Conservation (phyloP, 2,329 filamentous ascomycete species). For the Ophiostoma sp. region DNA sequence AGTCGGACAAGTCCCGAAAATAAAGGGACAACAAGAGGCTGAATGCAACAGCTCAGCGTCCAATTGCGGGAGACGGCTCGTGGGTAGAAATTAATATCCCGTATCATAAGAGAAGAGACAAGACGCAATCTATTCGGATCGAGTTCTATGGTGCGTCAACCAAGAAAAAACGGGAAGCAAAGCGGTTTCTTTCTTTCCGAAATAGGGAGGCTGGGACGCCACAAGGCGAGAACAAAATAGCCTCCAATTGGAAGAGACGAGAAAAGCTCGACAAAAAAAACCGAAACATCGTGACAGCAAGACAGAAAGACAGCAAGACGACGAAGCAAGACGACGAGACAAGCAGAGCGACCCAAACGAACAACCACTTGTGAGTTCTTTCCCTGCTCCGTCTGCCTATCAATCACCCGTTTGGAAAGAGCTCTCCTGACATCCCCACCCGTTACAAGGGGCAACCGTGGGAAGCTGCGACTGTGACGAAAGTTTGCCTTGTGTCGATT, state of each 20-base stretch:
- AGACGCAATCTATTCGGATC: background rate
- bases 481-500: background rate
- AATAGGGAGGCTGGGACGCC: slow-evolving; percentile 10
- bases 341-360: background rate
- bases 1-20: slow-evolving; percentile 14
- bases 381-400: background rate
- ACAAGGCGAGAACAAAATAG: background rate
- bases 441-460: slow-evolving; percentile 30
- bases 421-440: background rate
- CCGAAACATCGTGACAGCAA: background rate
- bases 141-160: background rate
- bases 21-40: background rate
- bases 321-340: background rate
- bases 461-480: slow-evolving; percentile 20
- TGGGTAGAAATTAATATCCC: background rate
- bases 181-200: background rate
- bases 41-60: background rate
- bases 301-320: background rate
- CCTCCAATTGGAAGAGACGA: background rate
- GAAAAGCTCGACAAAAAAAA: no score
- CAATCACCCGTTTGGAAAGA: background rate
- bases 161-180: background rate
- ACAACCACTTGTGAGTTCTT: background rate
- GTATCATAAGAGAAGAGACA: background rate
- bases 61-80: background rate